Evolutionary conservation across 768 basidiomycete genomes (phyloP).

Genomic region (Trametes villosa): DNA sequence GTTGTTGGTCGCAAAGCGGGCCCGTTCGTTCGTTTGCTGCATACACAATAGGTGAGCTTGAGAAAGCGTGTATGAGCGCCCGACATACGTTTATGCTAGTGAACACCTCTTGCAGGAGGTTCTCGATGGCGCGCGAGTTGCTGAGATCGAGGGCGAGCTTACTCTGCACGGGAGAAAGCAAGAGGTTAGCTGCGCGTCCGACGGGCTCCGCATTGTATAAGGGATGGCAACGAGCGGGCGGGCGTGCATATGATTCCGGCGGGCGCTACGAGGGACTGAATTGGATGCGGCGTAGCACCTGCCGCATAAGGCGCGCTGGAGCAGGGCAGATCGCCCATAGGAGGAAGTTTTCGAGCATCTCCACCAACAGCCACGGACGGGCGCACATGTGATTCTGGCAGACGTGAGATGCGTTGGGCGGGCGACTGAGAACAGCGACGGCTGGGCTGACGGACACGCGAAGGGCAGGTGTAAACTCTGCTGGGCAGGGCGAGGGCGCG

Average conservation of each 20-base stretch:
- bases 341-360: not conserved
- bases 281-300: not conserved
- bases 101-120: conserved; percentile 66
- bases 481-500: not conserved
- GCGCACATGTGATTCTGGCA: conserved; percentile 19
- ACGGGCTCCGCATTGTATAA: not conserved
- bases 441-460: not conserved
- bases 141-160: conserved; percentile 71
- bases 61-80: not conserved
- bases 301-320: not conserved
- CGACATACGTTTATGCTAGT: conserved; percentile 58
- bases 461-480: not conserved
- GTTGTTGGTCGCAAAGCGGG: conserved; percentile 57
- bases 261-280: conserved; percentile 4
- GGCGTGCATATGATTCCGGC: conserved; percentile 16
- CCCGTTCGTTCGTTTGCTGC: conserved; percentile 62
- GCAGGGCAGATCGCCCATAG: not conserved
- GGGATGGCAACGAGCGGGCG: not conserved
- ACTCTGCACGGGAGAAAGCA: conserved; percentile 42
- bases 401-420: conserved; percentile 9
- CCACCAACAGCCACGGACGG: not conserved
- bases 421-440: not conserved
- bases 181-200: conserved; percentile 3
- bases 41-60: conserved; percentile 3
- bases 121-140: conserved; percentile 76